These are phyloP conservation scores for Salpingoeca rosetta DNA, from an alignment of 78 protist species.

Conservation along the genomic window DNA sequence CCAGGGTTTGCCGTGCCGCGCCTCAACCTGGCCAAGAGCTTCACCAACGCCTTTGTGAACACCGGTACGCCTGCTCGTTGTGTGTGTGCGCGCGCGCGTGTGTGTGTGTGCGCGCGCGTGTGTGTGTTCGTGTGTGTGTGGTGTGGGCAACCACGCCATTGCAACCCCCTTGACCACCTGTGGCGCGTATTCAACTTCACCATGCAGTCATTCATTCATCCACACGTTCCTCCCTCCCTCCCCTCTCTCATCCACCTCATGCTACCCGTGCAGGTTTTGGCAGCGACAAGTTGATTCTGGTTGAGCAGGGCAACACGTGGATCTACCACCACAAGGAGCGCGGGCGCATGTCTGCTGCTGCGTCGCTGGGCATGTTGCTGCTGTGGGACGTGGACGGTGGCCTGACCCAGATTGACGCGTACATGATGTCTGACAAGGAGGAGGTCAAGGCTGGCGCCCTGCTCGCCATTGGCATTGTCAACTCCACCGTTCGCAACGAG, in stretches of 20 bases:
- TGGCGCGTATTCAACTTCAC: too few species aligned
- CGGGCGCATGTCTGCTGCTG: slow-evolving; percentile 88
- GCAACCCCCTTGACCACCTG: too few species aligned
- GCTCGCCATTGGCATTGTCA: slow-evolving; percentile 80
- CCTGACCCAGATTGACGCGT: slow-evolving; percentile 67
- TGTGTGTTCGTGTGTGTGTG: too few species aligned
- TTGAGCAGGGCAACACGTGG: slow-evolving; percentile 66
- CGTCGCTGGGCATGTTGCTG: slow-evolving; percentile 84
- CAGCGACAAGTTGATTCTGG: slow-evolving; percentile 81
- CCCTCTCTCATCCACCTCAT: background rate
- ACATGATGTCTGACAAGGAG: slow-evolving; percentile 52
- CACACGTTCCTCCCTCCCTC: too few species aligned
- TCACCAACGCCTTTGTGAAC: slow-evolving; percentile 94
- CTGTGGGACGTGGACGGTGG: slow-evolving; percentile 94
- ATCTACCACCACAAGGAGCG: slow-evolving; percentile 83
- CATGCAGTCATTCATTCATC: too few species aligned
- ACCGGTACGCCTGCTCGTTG: slow-evolving; percentile 7
- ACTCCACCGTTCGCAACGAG: slow-evolving; percentile 63
- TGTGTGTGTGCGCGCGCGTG: too few species aligned
- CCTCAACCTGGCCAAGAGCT: slow-evolving; percentile 81
- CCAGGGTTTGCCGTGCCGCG: slow-evolving; percentile 32
- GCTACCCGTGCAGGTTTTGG: slow-evolving; percentile 52
- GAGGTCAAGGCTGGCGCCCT: slow-evolving; percentile 91
- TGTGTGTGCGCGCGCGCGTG: too few species aligned
- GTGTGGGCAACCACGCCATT: too few species aligned